Evolutionary conservation across 352 stramenopile genomes (phyloP), one percentile per base, ranked within the genome.

Genomic region (Phytophthora palmivora): DNA sequence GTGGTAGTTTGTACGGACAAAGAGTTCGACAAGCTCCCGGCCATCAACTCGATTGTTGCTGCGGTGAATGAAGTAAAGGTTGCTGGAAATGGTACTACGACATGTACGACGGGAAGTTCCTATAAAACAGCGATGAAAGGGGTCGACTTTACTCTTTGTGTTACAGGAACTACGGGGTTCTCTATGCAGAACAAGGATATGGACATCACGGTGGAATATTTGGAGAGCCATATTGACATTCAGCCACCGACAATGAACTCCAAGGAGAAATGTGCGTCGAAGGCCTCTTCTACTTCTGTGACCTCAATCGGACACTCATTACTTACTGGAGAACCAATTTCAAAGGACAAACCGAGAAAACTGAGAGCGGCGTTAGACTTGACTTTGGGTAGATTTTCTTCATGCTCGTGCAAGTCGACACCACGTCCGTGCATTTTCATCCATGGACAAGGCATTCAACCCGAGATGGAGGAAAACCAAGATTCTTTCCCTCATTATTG

Each of bases 131-230:
- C 26, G 28, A 14, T 67, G 4, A n/a, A 49, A 4, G 48, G 41
- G 7, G 28, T 54, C n/a, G 49, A 67, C 5, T 67, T 55, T 21
- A 22, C 34, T 0, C 2, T 67, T 8, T 67, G 58, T 38, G 26
- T 28, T 11, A 50, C 34, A 6, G 47, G 22, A 0, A 50, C 44
- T 14, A 42, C 46, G 11, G 61, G 54, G 0, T 52, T 70, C 8
- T 51, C 19, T 19, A 32, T 70, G 22, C 33, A 44, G 9, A 34
- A 48, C 4, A 56, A 4, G 10, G 49, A 55, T 28, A 50, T 67
- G 58, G 49, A 67, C 36, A 44, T 67, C 19, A 19, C 42, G 6
- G 58, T 67, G 32, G 50, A 67, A 18, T 43, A 42, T n/a, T 28
- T 61, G 1, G 42, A 60, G 12, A 67, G 49, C 30, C 49, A n/a